Base-by-base conservation (phyloP, 257 asterid species). In the Nicotiana paniculata region DNA sequence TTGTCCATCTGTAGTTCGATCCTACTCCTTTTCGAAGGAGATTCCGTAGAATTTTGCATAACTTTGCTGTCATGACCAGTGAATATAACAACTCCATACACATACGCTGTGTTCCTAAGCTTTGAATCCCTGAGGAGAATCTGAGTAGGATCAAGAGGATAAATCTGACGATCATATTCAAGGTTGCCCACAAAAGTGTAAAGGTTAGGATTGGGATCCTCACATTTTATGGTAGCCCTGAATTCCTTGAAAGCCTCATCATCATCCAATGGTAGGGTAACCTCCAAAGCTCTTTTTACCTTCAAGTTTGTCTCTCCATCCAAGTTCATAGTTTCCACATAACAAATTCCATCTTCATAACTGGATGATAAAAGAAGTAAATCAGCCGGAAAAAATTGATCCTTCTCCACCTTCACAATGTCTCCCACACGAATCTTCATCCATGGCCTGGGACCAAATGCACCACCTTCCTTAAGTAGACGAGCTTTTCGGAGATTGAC, bases 231-330 rank as follows among this genome's bases (percentile, higher is more conserved):
- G 79, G 89, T 89, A 70, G 91, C 99, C 39, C 80, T 87, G 81
- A 95, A 91, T 82, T 93, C 97, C 90, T 89, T 91, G 81, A 95
- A 93, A 75, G 95, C 37, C 15, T 84, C 74, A 66, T 90, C 97
- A 58, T 91, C 95, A 9, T 91, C 96, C 28, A 92, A 84, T 30
- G 90, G 81, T 79, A 93, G 83, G 9, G 98, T 93, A 55, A 82
- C 87, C 90, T 95, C 99, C 80, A 89, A 61, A 79, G 97, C 92
- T 79, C 96, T 89, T 88, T 95, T 95, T 55, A 95, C 97, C 88
- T 95, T 95, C 88, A 95, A 90, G 89, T 95, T 95, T 72, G 99
- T 95, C 89, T 95, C 99, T 80, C 99, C 99, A 32, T 95, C 99
- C 82, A 95, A 89, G 88, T 95, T 95, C 99, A 95, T 93, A 62